phyloP scores from a whole-genome alignment of 2,329 filamentous ascomycete genomes.

The Pseudogymnoascus verrucosus region DNA sequence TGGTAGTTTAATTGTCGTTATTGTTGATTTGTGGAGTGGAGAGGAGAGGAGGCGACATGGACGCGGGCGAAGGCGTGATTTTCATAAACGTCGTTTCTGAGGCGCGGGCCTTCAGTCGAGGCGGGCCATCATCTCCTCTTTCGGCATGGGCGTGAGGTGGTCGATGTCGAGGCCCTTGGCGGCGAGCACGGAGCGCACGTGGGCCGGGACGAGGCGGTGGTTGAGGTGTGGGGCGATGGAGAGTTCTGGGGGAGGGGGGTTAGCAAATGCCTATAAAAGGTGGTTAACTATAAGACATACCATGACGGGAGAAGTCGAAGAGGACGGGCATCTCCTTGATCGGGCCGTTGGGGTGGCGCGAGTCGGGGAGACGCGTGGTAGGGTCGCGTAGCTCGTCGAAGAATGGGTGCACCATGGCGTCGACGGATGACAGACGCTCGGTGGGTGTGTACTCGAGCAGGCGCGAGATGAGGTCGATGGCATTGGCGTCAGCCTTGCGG shows the following conservation, averaged over 20 bases:
- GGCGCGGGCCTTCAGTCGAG: constrained; percentile 62
- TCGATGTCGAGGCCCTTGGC: constrained; percentile 83
- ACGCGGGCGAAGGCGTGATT: background rate
- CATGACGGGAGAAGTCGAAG: constrained; percentile 90
- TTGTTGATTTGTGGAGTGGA: background rate
- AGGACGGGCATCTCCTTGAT: constrained; percentile 76
- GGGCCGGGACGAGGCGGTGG: constrained; percentile 74
- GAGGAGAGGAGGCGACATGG: background rate
- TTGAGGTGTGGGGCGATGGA: constrained; percentile 92
- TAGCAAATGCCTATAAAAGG: constrained; percentile 13
- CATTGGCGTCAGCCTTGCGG: constrained; percentile 86
- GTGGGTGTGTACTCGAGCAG: constrained; percentile 96
- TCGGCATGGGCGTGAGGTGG: constrained; percentile 82
- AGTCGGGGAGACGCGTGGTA: constrained; percentile 86
- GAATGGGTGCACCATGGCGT: constrained; percentile 97
- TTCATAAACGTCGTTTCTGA: background rate
- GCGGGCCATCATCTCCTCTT: constrained; percentile 95
- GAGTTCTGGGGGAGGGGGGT: constrained; percentile 55
- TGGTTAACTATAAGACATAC: constrained; percentile 44
- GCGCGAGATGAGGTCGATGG: constrained; percentile 89
- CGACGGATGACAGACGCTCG: constrained; percentile 83
- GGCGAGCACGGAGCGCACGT: constrained; percentile 67
- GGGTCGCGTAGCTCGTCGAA: constrained; percentile 95
- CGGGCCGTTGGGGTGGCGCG: constrained; percentile 74
- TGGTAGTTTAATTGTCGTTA: background rate